These are phyloP conservation scores for Candida andamanensis DNA, from an alignment of 805 yeast genomes.

Conservation along the genomic window DNA sequence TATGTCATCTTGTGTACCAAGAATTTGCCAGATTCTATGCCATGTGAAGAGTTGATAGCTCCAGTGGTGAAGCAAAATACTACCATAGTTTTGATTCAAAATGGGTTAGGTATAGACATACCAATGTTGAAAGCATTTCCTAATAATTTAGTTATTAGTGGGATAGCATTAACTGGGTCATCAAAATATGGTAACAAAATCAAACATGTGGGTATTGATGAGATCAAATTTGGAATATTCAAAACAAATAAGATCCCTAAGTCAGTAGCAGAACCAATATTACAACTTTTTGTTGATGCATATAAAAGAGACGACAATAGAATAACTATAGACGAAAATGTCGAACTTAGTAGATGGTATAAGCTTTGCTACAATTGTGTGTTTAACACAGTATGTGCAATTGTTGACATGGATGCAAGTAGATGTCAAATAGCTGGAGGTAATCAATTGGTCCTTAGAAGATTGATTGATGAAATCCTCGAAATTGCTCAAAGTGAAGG, in stretches of 20 bases:
- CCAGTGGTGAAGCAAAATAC: conserved; percentile 27
- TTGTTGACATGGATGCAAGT: conserved; percentile 28
- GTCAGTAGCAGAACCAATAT: conserved; percentile 10
- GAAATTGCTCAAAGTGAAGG: conserved; percentile 69
- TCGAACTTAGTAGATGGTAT: conserved; percentile 33
- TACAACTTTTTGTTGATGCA: conserved; percentile 20
- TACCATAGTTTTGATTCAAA: conserved; percentile 33
- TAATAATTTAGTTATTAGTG: conserved; percentile 28
- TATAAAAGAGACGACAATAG: conserved; percentile 21
- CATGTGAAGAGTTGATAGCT: conserved; percentile 39
- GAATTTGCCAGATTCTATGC: conserved; percentile 31
- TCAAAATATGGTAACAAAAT: conserved; percentile 22
- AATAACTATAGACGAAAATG: conserved; percentile 24
- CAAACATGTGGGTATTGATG: conserved; percentile 17
- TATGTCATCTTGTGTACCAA: conserved; percentile 36
- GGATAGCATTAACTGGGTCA: conserved; percentile 33
- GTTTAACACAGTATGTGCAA: conserved; percentile 30
- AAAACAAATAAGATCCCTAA: conserved; percentile 9
- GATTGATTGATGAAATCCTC: conserved; percentile 65
- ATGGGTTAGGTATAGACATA: conserved; percentile 34
- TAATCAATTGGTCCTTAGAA: conserved; percentile 30
- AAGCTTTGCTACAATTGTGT: conserved; percentile 34
- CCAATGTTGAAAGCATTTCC: conserved; percentile 31
- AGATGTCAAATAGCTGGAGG: conserved; percentile 32
- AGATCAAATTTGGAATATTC: conserved; percentile 19